These are phyloP conservation scores for Odonthalia washingtoniensis DNA, from an alignment of 31 red algal species.

Conservation along the genomic window DNA sequence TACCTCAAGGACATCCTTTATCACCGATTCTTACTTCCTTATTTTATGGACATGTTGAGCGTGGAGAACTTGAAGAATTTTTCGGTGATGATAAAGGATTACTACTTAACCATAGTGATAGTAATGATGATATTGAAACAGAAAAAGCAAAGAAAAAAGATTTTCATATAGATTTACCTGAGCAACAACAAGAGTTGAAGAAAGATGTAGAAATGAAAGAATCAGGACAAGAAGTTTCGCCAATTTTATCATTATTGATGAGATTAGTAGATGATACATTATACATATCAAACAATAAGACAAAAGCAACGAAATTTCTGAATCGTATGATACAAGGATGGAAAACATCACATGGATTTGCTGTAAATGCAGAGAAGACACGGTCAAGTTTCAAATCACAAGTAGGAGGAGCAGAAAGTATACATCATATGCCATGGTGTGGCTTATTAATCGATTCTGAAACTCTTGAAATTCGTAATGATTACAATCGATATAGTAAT, in stretches of 20 bases:
- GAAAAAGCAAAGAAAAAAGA: too few species aligned
- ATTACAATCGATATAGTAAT: conserved; percentile 59
- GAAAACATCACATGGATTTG: conserved; percentile 59
- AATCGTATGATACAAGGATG: conserved; percentile 62
- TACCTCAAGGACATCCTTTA: conserved; percentile 70
- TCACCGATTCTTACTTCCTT: conserved; percentile 76
- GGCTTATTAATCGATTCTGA: conserved; percentile 63
- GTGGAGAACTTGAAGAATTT: conserved; percentile 57
- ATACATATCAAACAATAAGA: conserved; percentile 42
- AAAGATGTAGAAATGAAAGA: too few species aligned
- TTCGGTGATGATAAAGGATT: not conserved
- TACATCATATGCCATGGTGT: conserved; percentile 72
- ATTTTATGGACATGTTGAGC: conserved; percentile 74
- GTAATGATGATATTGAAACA: not conserved
- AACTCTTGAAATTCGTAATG: conserved; percentile 60
- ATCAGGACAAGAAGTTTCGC: not conserved
- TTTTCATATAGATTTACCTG: too few species aligned
- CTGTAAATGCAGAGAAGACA: conserved; percentile 66
- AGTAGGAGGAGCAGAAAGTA: conserved; percentile 13
- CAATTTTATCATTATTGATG: conserved; percentile 69
- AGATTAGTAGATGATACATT: conserved; percentile 77
- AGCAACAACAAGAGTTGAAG: not conserved
- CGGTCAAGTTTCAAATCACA: conserved; percentile 53
- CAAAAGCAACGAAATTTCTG: conserved; percentile 41
- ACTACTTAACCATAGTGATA: too few species aligned